Conservation (phyloP, 495 filamentous ascomycete species). For the Neohortaea acidophila region DNA sequence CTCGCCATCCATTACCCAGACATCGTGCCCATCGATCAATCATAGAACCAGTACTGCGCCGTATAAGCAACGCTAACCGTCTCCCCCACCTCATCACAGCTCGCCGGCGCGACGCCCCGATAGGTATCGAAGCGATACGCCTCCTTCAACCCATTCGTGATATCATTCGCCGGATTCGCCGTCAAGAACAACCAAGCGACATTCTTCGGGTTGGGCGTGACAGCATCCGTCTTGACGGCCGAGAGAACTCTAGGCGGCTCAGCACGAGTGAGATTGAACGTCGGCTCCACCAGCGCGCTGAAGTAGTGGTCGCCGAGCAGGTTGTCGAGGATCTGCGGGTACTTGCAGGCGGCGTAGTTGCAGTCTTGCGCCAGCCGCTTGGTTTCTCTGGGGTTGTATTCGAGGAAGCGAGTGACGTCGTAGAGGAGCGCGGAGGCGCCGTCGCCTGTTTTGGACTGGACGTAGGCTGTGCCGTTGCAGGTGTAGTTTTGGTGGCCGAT, state of each 20-base stretch:
- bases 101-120: conserved; percentile 8
- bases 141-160: conserved; percentile 2
- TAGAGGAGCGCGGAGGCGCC: conserved; percentile 18
- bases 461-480: conserved; percentile 6
- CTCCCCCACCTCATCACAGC: conserved; percentile 1
- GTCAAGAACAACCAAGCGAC: conserved; percentile 9
- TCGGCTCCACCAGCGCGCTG: neutral
- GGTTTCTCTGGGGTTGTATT: neutral
- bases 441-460: conserved; percentile 2
- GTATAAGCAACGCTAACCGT: conserved; percentile 9
- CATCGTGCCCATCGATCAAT: neutral
- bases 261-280: conserved; percentile 12
- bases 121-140: conserved; percentile 18
- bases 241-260: conserved; percentile 1
- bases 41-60: conserved; percentile 20
- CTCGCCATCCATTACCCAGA: neutral
- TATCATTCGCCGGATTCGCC: too few relatives aligned
- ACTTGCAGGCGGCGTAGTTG: neutral
- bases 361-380: neutral
- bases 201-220: conserved; percentile 12
- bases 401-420: conserved; percentile 11
- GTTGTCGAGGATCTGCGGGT: conserved; percentile 2
- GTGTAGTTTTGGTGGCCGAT: conserved; percentile 22
- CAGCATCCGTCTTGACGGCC: conserved; percentile 3
- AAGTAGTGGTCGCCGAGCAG: conserved; percentile 18